Evolutionary conservation across 257 asterid genomes (phyloP), one percentile per base, ranked within the genome.

Genomic region (Lavandula angustifolia): DNA sequence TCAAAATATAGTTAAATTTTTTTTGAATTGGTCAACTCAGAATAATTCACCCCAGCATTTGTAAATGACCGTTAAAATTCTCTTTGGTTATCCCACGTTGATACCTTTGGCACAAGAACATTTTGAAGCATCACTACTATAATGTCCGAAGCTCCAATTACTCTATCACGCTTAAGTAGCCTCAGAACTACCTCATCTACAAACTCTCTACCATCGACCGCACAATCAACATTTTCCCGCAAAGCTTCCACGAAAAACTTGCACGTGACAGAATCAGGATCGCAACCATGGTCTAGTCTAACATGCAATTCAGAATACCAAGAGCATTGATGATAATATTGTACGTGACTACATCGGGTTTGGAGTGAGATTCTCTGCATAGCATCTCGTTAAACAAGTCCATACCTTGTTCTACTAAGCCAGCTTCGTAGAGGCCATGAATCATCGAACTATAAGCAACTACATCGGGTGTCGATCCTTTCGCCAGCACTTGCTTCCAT

Each of bases 371-470:
- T 50, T 60, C 79, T 57, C 72, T 74, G 69, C 77, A 85, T 38
- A 77, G 84, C 99, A 90, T 94, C 87, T 90, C 96, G 32, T 87
- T 79, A 66, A 87, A 90, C 71, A 94, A 81, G 75, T 76, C 73
- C 69, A 90, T 81, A 43, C 94, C 99, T 78, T 86, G 87, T 37
- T 84, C 80, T 60, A 82, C 75, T 14, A 62, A 86, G 31, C 96
- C 97, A 7, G 70, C 85, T 54, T 64, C 75, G 79, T 96, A 90
- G 38, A 87, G 85, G 46, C 97, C 97, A 35, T 86, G 86, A 38
- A 94, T 90, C 87, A 94, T 82, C 50, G 97, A 90, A 77, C 79
- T 87, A 76, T 90, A 90, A 59, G 96, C 82, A 70, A 94, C 95
- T 8, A 72, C 86, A 72, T 94, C 99, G 35, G 91, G 91, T 50